A percentile compares a stretch with the other conserved stretches of the same genome.
Conservation (phyloP, 2,329 filamentous ascomycete species). For the Harringtonia lauricola region DNA sequence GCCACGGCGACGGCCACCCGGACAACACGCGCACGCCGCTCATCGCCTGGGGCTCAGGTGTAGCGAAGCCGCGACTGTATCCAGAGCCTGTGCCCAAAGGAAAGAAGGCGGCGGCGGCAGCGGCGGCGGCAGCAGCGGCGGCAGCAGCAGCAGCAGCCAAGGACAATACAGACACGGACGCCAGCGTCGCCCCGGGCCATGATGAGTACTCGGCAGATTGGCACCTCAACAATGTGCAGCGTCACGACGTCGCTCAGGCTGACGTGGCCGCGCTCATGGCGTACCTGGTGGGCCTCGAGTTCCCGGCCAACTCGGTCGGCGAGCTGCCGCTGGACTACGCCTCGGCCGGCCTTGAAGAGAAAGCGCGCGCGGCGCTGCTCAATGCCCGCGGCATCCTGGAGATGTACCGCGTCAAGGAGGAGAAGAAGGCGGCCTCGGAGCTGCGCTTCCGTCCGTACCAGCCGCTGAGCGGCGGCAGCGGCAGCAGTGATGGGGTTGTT, state of each 20-base stretch:
- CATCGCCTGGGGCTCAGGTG: slow-evolving; percentile 85
- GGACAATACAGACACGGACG: neutral
- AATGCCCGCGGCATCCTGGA: slow-evolving; percentile 85
- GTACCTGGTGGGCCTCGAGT: slow-evolving; percentile 77
- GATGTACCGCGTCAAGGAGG: slow-evolving; percentile 93
- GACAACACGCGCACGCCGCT: slow-evolving; percentile 93
- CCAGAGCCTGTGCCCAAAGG: too few species aligned
- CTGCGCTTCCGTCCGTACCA: slow-evolving; percentile 69
- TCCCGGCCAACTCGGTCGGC: slow-evolving; percentile 92
- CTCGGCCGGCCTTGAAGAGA: slow-evolving; percentile 58
- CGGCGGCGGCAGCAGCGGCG: slow-evolving; percentile 12
- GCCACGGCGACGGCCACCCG: slow-evolving; percentile 93
- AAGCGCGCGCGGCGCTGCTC: slow-evolving; percentile 72
- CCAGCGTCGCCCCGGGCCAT: slow-evolving; percentile 59
- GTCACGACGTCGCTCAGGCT: slow-evolving; percentile 88
- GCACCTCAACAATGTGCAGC: slow-evolving; percentile 66
- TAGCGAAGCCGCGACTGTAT: slow-evolving; percentile 60
- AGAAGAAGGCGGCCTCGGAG: slow-evolving; percentile 64
- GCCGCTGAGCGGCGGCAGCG: slow-evolving; percentile 47
- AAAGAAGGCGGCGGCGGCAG: too few species aligned
- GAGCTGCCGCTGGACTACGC: slow-evolving; percentile 80
- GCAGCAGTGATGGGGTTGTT: slow-evolving; percentile 1
- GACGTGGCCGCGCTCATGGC: slow-evolving; percentile 95
- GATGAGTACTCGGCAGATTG: slow-evolving; percentile 88
- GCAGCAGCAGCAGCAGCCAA: neutral